Base-by-base conservation (phyloP, 352 stramenopile species). In the Phytophthora rubi region DNA sequence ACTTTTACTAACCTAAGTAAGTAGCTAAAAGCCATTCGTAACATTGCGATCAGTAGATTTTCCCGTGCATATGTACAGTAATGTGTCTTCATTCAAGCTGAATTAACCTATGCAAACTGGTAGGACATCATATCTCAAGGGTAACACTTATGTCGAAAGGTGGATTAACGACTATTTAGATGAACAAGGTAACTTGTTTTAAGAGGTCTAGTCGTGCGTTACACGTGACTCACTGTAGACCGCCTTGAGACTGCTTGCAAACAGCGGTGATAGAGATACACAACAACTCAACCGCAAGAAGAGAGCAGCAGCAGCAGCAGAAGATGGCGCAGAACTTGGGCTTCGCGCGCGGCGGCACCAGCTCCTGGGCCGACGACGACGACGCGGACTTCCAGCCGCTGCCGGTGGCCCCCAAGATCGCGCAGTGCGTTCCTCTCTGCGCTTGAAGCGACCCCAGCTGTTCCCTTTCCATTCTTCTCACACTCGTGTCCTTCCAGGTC, bases 351-450 rank as follows among this genome's bases (percentile, higher is more conserved):
- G 61, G 75, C 45, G 81, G 71, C 68, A 82, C 74, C 39, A 88
- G 70, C 76, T 93, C 85, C 18, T 95, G 88, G 88, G 88, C 88
- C 55, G 88, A 95, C 53, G 88, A 95, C 52, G 88, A 95, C 58
- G 86, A 92, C 59, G 57, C 77, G 35, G 86, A 94, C 62, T 57
- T 81, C 26, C 72, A 79, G 70, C 81, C 80, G 9, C 68, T 91
- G 16, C 76, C 79, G 12, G 69, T 77, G 9, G 52, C 64, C 18
- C 72, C 71, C 23, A 84, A 85, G 62, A 73, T 89, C 18, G 58
- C 70, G 53, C 77, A 81, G 83, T 92, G 71, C 60, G 81, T 67
- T 13, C 39, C 39, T 6, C 12, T 12, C 39, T 48, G 9, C 37
- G 10, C 16, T 51, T 26, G 44, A 23, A 51, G 44, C 44, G 15